A percentile compares a stretch with the other conserved stretches of the same genome.
Evolutionary conservation across 495 filamentous ascomycete species (phyloP).

Genomic region (Talaromyces liani): DNA sequence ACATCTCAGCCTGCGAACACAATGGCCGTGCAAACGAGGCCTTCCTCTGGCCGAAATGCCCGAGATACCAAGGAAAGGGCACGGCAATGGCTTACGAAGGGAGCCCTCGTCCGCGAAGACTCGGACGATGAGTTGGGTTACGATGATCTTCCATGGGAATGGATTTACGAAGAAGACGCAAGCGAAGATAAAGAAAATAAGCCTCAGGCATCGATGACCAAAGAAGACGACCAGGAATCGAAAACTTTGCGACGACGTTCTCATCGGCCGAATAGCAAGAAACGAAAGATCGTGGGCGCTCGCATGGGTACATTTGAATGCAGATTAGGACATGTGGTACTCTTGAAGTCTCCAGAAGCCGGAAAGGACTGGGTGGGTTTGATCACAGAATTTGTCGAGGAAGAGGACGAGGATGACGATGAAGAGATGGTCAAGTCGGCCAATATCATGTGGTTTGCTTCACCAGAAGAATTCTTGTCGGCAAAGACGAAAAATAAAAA

Average conservation of each 20-base stretch:
- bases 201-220: slow-evolving; percentile 9
- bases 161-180: slow-evolving; percentile 57
- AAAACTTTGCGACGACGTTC: slow-evolving; percentile 23
- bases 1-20: neutral
- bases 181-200: slow-evolving; percentile 12
- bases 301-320: slow-evolving; percentile 82
- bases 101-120: slow-evolving; percentile 68
- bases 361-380: slow-evolving; percentile 88
- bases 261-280: slow-evolving; percentile 14
- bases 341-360: slow-evolving; percentile 76
- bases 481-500: slow-evolving; percentile 63
- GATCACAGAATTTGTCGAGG: slow-evolving; percentile 67
- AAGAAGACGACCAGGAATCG: slow-evolving; percentile 31
- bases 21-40: neutral
- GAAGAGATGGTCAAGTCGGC: slow-evolving; percentile 48
- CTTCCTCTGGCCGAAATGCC: neutral
- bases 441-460: slow-evolving; percentile 88
- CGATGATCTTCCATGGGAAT: slow-evolving; percentile 87
- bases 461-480: slow-evolving; percentile 71
- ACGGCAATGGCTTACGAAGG: slow-evolving; percentile 54
- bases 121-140: slow-evolving; percentile 86
- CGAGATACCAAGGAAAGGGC: slow-evolving; percentile 33
- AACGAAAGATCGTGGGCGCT: slow-evolving; percentile 63
- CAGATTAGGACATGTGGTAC: slow-evolving; percentile 68
- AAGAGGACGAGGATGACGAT: slow-evolving; percentile 50